These are phyloP conservation scores for Microbotryum lychnidis-dioicae DNA, from an alignment of 1,284 basidiomycete genomes.

Conservation along the genomic window DNA sequence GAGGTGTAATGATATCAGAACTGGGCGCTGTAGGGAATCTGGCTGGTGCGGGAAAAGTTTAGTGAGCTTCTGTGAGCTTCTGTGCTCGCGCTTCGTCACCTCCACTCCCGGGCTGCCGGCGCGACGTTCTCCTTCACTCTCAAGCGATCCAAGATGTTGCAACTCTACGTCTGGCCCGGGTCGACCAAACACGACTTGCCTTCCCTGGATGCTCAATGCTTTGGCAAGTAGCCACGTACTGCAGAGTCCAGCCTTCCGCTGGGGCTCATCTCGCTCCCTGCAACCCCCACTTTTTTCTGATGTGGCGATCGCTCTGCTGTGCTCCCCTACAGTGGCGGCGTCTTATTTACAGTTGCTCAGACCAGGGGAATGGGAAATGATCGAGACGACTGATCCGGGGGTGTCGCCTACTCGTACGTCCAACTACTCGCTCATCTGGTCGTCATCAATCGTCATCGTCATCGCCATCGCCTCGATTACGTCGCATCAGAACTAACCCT, in stretches of 20 bases:
- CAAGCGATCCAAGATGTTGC: background rate
- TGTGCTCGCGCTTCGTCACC: no score
- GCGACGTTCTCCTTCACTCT: no score
- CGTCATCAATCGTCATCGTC: background rate
- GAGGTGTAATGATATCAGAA: no score
- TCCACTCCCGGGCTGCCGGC: no score
- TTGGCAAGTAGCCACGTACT: slow-evolving; percentile 6
- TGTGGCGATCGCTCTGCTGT: background rate
- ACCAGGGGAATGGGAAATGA: slow-evolving; percentile 21
- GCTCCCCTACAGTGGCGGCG: slow-evolving; percentile 11
- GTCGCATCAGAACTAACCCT: background rate
- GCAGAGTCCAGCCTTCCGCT: no score
- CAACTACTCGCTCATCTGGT: background rate
- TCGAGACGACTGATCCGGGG: slow-evolving; percentile 7
- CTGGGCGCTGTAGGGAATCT: no score
- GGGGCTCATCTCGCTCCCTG: background rate
- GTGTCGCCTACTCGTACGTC: slow-evolving; percentile 10
- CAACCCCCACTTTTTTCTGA: background rate
- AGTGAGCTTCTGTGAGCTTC: no score
- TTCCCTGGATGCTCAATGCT: slow-evolving; percentile 20
- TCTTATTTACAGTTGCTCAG: slow-evolving; percentile 27
- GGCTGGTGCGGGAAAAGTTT: no score
- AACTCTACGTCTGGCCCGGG: slow-evolving; percentile 19
- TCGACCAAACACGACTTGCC: slow-evolving; percentile 20
- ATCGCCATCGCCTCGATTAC: background rate